phyloP scores from a whole-genome alignment of 1,284 basidiomycete species.

The Pascua sp. region DNA sequence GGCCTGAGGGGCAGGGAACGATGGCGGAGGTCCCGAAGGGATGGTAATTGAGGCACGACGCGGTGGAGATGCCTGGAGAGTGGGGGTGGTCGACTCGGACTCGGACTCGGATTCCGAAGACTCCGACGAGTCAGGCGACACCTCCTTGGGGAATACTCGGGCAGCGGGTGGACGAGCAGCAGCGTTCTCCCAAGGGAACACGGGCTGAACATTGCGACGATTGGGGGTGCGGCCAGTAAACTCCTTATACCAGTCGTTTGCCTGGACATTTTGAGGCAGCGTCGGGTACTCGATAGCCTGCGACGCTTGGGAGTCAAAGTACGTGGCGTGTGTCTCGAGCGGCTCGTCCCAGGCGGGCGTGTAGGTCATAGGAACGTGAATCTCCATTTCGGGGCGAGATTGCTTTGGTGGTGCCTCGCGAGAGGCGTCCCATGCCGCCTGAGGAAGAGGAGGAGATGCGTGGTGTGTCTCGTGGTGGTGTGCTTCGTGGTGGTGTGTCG shows the following conservation, averaged over 20 bases:
- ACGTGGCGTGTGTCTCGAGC: slow-evolving; percentile 40
- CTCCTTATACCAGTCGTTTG: slow-evolving; percentile 52
- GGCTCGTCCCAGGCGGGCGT: slow-evolving; percentile 55
- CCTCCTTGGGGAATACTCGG: slow-evolving; percentile 69
- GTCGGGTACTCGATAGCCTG: slow-evolving; percentile 34
- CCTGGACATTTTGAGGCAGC: slow-evolving; percentile 38
- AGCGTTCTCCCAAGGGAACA: slow-evolving; percentile 92
- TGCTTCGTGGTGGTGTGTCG: slow-evolving; percentile 13
- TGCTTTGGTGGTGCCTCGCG: slow-evolving; percentile 49
- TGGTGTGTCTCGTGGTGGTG: slow-evolving; percentile 13
- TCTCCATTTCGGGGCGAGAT: slow-evolving; percentile 50
- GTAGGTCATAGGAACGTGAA: slow-evolving; percentile 50
- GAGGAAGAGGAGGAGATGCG: neutral
- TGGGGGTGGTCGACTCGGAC: neutral
- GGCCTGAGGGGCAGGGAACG: slow-evolving; percentile 3
- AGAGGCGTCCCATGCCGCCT: slow-evolving; percentile 52
- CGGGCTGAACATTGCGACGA: slow-evolving; percentile 63
- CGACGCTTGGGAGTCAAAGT: slow-evolving; percentile 18
- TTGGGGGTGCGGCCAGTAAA: slow-evolving; percentile 59
- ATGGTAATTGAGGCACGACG: too few species aligned
- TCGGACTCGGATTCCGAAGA: neutral
- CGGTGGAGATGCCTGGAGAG: neutral
- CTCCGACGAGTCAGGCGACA: neutral
- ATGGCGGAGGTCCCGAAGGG: too few species aligned
- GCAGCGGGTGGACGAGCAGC: slow-evolving; percentile 59